Percentiles rank a stretch among this genome's conserved stretches.
These are phyloP conservation scores for Solanum appendiculatum DNA, from an alignment of 257 asterid species.

Conservation along the genomic window DNA sequence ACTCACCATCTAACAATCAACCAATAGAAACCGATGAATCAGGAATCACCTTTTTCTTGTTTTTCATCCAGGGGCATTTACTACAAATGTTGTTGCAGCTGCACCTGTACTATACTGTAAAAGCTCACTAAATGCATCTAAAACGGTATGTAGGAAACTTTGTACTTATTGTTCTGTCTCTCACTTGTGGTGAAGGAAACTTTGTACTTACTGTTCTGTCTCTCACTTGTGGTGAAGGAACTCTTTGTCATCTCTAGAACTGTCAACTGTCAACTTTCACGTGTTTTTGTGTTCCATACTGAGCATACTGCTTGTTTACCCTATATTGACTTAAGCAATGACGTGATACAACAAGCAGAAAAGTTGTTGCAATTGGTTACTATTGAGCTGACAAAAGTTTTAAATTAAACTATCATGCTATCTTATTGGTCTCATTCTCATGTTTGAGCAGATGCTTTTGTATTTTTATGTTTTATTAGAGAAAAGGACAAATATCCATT, in stretches of 20 bases:
- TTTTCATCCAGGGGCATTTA: conserved; percentile 61
- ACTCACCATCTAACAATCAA: neutral
- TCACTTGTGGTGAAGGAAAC: neutral
- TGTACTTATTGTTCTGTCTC: neutral
- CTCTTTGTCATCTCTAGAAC: neutral
- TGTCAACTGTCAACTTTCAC: neutral
- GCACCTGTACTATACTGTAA: conserved; percentile 93
- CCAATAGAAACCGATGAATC: neutral
- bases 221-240: neutral
- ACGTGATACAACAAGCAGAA: neutral
- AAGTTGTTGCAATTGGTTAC: neutral
- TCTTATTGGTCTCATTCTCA: neutral
- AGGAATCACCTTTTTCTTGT: neutral
- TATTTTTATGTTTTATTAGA: neutral
- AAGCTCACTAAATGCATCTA: conserved; percentile 49
- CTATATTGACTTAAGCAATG: neutral
- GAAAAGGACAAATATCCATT: neutral
- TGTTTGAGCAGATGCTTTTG: neutral
- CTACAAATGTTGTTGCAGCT: conserved; percentile 90
- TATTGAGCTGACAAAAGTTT: neutral
- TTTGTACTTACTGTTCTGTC: neutral
- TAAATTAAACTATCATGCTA: neutral
- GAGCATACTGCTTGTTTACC: neutral
- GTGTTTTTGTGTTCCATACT: neutral
- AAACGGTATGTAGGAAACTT: conserved; percentile 44